Percentiles rank a stretch among this genome's conserved stretches.
phyloP scores from a whole-genome alignment of 2,329 filamentous ascomycete genomes.

The Sphaerulina musiva region DNA sequence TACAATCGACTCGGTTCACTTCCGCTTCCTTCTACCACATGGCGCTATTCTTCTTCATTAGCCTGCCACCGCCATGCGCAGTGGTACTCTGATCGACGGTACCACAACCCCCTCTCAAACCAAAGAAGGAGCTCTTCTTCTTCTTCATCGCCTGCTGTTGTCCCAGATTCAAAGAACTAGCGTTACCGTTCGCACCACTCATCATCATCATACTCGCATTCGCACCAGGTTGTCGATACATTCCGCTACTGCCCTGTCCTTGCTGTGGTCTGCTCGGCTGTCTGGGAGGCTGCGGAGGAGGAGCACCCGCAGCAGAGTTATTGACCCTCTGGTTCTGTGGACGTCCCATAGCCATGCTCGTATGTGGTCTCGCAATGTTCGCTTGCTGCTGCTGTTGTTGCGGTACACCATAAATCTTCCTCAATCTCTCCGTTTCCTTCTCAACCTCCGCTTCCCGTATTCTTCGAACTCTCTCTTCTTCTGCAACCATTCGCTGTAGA shows the following conservation, averaged over 20 bases:
- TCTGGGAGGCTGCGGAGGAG: neutral
- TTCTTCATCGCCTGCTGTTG: constrained; percentile 19
- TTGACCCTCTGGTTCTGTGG: constrained; percentile 8
- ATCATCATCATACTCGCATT: constrained; percentile 32
- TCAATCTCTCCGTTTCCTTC: constrained; percentile 69
- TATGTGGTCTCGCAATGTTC: constrained; percentile 6
- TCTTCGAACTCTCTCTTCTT: constrained; percentile 54
- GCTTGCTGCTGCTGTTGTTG: constrained; percentile 11
- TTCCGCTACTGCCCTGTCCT: constrained; percentile 18
- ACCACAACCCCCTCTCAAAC: constrained; percentile 29
- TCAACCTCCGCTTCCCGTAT: constrained; percentile 51
- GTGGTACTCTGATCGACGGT: constrained; percentile 20
- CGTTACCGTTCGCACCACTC: constrained; percentile 29
- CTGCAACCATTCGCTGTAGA: constrained; percentile 48
- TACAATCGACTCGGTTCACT: neutral
- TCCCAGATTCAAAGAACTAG: constrained; percentile 13
- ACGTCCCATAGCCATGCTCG: neutral
- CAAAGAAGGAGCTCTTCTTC: constrained; percentile 37
- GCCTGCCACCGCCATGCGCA: constrained; percentile 19
- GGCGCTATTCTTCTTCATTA: constrained; percentile 41
- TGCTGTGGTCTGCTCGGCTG: neutral
- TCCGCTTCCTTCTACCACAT: constrained; percentile 33
- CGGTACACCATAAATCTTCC: constrained; percentile 58
- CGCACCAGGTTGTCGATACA: constrained; percentile 30
- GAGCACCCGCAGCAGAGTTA: too few species aligned